Conservation (phyloP, 768 basidiomycete genomes). For the Amanita phalloides region DNA sequence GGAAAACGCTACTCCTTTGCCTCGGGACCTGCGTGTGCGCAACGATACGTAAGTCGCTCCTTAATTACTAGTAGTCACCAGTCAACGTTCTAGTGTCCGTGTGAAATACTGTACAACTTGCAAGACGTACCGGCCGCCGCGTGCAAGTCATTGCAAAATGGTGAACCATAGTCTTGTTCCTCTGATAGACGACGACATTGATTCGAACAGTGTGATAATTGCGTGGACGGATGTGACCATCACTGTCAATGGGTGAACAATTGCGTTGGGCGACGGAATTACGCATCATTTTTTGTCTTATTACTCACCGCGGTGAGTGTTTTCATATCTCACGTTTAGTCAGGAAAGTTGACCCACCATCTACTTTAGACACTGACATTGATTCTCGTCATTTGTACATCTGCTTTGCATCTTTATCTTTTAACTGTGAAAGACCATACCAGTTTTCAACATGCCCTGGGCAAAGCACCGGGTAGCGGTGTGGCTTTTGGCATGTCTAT, state of each 20-base stretch:
- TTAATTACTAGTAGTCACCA: background rate
- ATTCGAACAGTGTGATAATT: constrained; percentile 77
- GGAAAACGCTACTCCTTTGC: constrained; percentile 52
- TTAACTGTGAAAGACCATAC: constrained; percentile 42
- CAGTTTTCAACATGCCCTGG: constrained; percentile 35
- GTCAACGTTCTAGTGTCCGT: constrained; percentile 46
- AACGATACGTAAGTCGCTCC: constrained; percentile 44
- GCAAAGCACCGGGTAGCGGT: constrained; percentile 62
- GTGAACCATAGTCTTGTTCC: constrained; percentile 28
- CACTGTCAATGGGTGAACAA: constrained; percentile 92
- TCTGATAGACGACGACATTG: background rate
- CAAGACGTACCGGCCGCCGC: constrained; percentile 83
- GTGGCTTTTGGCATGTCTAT: constrained; percentile 68
- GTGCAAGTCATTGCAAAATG: constrained; percentile 94
- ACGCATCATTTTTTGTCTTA: constrained; percentile 85
- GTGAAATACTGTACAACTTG: constrained; percentile 95
- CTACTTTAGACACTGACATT: constrained; percentile 55
- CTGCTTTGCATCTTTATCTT: constrained; percentile 71
- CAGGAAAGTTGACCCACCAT: background rate
- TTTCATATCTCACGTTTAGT: constrained; percentile 2
- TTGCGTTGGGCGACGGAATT: constrained; percentile 91
- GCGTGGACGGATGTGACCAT: constrained; percentile 92
- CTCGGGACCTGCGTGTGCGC: constrained; percentile 74
- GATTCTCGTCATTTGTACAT: constrained; percentile 69
- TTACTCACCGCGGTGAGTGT: constrained; percentile 63